These are phyloP conservation scores for Candolleomyces aberdarensis DNA, from an alignment of 768 basidiomycete genomes.

Conservation along the genomic window DNA sequence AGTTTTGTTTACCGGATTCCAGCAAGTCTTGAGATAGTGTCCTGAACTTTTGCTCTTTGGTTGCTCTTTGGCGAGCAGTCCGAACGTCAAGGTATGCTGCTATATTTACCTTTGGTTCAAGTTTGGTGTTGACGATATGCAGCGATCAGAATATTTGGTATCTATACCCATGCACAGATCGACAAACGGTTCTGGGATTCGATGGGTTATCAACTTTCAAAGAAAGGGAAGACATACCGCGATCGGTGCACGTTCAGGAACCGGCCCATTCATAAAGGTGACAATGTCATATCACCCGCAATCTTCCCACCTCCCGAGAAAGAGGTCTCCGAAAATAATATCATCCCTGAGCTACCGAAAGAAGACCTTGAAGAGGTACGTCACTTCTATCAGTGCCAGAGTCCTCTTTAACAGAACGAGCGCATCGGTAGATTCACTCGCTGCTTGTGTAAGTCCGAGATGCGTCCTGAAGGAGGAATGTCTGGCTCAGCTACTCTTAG, in stretches of 20 bases:
- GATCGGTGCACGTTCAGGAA: slow-evolving; percentile 42
- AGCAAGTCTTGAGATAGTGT: too few relatives aligned
- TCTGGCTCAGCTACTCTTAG: slow-evolving; percentile 12
- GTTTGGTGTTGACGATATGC: not conserved
- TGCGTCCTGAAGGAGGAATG: not conserved
- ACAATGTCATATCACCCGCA: slow-evolving; percentile 46
- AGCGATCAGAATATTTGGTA: slow-evolving; percentile 36
- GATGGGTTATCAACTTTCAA: slow-evolving; percentile 32
- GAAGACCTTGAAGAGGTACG: slow-evolving; percentile 49
- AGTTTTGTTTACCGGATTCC: slow-evolving; percentile 7
- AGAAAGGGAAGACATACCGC: slow-evolving; percentile 49
- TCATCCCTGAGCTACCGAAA: slow-evolving; percentile 31
- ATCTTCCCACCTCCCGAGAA: slow-evolving; percentile 40
- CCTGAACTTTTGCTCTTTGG: too few relatives aligned
- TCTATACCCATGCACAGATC: slow-evolving; percentile 38
- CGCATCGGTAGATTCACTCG: slow-evolving; percentile 44
- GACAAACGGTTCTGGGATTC: slow-evolving; percentile 37
- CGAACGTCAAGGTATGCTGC: slow-evolving; percentile 26
- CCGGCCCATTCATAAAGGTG: slow-evolving; percentile 30
- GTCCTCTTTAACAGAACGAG: not conserved
- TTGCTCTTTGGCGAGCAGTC: slow-evolving; percentile 12
- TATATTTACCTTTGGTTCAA: not conserved
- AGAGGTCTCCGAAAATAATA: slow-evolving; percentile 15
- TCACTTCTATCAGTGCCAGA: not conserved
- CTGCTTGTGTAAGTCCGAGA: slow-evolving; percentile 49